Conservation (phyloP, 1,284 basidiomycete species). For the Heimioporus retisporus region DNA sequence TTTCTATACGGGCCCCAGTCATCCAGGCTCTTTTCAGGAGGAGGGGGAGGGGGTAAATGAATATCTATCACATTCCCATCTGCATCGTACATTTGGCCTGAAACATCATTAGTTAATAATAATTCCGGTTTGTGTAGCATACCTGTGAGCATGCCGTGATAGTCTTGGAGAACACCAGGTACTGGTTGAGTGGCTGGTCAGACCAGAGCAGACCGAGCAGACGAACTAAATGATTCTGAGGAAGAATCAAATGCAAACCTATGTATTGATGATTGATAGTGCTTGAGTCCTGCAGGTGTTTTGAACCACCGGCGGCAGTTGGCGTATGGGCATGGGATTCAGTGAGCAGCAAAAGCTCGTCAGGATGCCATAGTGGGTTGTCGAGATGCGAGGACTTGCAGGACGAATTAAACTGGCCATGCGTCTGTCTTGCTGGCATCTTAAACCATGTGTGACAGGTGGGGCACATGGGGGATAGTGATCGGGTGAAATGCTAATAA, state of each 20-base stretch:
- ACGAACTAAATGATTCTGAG: background rate
- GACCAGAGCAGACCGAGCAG: background rate
- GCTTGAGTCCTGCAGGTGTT: constrained; percentile 1
- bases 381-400: background rate
- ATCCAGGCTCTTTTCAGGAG: constrained; percentile 4
- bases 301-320: constrained; percentile 3
- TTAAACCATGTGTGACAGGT: no score
- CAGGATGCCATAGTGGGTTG: background rate
- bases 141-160: constrained; percentile 11
- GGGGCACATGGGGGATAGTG: background rate
- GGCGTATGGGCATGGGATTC: background rate
- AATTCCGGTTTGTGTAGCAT: background rate
- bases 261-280: constrained; percentile 1
- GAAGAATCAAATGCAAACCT: background rate
- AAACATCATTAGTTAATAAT: background rate
- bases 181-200: background rate
- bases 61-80: background rate
- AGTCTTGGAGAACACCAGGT: background rate
- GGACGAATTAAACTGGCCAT: no score
- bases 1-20: background rate
- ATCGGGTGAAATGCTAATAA: background rate
- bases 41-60: background rate
- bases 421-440: no score
- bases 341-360: background rate
- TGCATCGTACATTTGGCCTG: constrained; percentile 3